Base-by-base conservation (phyloP, 192 early-diverging fungal species). In the Bifiguratus adelaidae region DNA sequence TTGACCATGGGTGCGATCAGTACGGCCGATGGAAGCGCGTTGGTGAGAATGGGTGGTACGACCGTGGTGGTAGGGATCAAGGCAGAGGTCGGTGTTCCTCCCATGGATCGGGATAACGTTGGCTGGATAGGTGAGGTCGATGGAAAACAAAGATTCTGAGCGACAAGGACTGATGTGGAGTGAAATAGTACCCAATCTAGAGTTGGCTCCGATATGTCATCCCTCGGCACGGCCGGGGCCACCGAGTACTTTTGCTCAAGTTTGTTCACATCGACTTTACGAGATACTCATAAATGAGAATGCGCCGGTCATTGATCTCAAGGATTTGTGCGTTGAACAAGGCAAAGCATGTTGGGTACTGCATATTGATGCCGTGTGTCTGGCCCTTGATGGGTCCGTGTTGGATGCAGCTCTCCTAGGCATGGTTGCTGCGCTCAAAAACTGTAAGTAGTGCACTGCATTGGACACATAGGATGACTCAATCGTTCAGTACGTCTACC, bases 11-110 rank as follows among this genome's bases (percentile, higher is more conserved):
- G 81, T 65, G 63, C 78, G 9, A 79, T 98, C 25, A 68, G 73
- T 46, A 93, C 85, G 2, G 81, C 88, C 9, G 66, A 87, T 50
- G 91, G 91, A 3, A 92, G 88, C 2, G 82, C 90, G 7, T 83
- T 89, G 61, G 85, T 92, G 28, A 74, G 86, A 25, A 55, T 92
- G 7, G 95, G 95, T 23, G 80, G 86, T 25, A 95, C 91, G 1
- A 91, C 83, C 8, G 85, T 91, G 12, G 70, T 93, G 4, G 95
- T 92, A 51, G 95, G 91, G 15, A 81, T 98, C 43, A 98, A 98
- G 60, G 92, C 87, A 16, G 90, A 95, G 64, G 88, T 95, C 2
- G 70, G 87, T 21, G 81, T 85, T 50, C 92, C 95, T 21, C 64
- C 68, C 19, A 58, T 89, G 20, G 71, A 68, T 30, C 24, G 25